Percentiles rank a stretch among this genome's conserved stretches.
These are phyloP conservation scores for Zygoascus flipseniorum DNA, from an alignment of 805 yeast species.

Conservation along the genomic window DNA sequence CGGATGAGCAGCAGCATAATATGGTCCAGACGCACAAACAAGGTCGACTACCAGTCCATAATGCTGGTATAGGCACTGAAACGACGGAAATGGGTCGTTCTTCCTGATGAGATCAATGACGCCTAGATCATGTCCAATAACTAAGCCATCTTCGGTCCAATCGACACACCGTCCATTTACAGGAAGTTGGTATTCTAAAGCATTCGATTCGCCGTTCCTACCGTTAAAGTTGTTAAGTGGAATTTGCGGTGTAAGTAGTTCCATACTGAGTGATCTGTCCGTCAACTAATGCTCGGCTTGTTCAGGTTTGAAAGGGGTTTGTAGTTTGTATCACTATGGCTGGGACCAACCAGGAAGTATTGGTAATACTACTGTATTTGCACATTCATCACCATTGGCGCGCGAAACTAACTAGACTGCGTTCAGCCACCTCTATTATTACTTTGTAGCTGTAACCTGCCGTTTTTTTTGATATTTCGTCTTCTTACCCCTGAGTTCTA, in stretches of 20 bases:
- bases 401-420: neutral
- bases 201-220: neutral
- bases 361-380: neutral
- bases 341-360: neutral
- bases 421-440: neutral
- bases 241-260: neutral
- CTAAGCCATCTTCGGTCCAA: slow-evolving; percentile 15
- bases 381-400: neutral
- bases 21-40: slow-evolving; percentile 6
- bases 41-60: slow-evolving; percentile 13
- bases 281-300: neutral
- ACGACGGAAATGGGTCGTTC: neutral
- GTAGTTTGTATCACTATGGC: neutral
- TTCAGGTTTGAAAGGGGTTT: neutral
- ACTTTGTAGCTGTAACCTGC: neutral
- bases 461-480: neutral
- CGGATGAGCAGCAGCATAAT: slow-evolving; percentile 19
- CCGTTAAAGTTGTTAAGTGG: neutral
- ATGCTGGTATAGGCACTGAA: slow-evolving; percentile 6
- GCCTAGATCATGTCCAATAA: slow-evolving; percentile 15
- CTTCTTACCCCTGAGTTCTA: neutral
- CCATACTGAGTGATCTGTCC: neutral
- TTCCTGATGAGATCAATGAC: slow-evolving; percentile 8
- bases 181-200: slow-evolving; percentile 7
- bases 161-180: slow-evolving; percentile 8